Base-by-base conservation (phyloP, 805 yeast species). In the Zygosaccharomyces bailii region DNA sequence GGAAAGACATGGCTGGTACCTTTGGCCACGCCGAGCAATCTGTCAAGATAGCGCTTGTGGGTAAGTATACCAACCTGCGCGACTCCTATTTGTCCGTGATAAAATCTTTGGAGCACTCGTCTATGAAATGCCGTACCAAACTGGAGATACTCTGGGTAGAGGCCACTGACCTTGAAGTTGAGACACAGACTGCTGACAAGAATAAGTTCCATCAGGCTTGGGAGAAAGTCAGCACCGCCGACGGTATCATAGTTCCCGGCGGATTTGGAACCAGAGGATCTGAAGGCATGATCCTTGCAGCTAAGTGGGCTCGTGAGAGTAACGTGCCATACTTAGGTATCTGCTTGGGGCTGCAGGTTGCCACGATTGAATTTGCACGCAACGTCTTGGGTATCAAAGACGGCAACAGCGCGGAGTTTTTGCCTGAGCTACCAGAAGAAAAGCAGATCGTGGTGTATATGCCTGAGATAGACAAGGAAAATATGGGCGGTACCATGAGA, bases 401-500 rank as follows among this genome's bases (percentile, higher is more conserved):
- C 42, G 83, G 95, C 42, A 82, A 82, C 38, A 87, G 96, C 20
- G 80, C 82, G 69, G 98, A 91, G 72, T 86, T 91, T 61, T 79
- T 78, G 53, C 76, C 81, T 18, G 72, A 74, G n/a, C 61, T 78
- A 41, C 70, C 75, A 32, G 85, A 83, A 44, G 78, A 76, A 4
- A 76, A 72, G 25, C 75, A 77, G 43, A 79, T 88, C 42, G 95
- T 93, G 47, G 86, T 93, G 39, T 93, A 88, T 73, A 93, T 93
- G 99, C 99, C 99, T 34, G 99, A 93, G 69, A 89, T 91, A 51
- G 96, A 89, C 69, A 91, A 89, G 73, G 82, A 85, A 56, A 88
- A 87, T 66, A 77, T 93, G 74, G 99, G 99, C 52, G 99, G 99
- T 55, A 91, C 98, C 41, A 93, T 93, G 99, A 84, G 99, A 74